Conservation (phyloP, 768 basidiomycete species). For the Botryobasidium botryosum region DNA sequence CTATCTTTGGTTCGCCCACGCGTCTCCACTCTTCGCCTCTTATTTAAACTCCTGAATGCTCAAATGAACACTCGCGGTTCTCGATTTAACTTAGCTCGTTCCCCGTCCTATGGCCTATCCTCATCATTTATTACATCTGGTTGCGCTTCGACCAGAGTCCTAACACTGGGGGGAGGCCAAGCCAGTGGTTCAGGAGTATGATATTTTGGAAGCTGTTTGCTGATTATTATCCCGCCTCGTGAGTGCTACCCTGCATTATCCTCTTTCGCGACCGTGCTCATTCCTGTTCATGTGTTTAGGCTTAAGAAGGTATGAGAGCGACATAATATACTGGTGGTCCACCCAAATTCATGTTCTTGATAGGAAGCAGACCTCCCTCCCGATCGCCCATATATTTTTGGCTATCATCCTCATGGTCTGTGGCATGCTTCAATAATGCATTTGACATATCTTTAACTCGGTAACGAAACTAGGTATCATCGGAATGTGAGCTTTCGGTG, state of each 20-base stretch:
- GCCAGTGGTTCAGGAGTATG: constrained; percentile 52
- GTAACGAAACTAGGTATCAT: constrained; percentile 68
- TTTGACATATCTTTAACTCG: constrained; percentile 7
- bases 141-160: constrained; percentile 57
- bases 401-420: constrained; percentile 93
- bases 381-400: constrained; percentile 89
- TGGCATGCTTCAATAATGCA: constrained; percentile 1
- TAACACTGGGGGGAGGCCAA: constrained; percentile 51
- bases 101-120: constrained; percentile 74
- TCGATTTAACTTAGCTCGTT: constrained; percentile 41
- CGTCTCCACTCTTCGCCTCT: neutral
- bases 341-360: constrained; percentile 13
- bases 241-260: too few relatives aligned
- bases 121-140: constrained; percentile 69
- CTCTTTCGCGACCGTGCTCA: constrained; percentile 1
- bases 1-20: constrained; percentile 51
- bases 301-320: constrained; percentile 28
- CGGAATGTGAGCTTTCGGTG: constrained; percentile 55
- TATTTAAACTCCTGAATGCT: neutral
- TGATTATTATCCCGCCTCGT: constrained; percentile 82
- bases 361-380: constrained; percentile 84
- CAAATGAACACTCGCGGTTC: neutral
- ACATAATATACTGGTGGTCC: constrained; percentile 2
- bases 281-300: neutral
- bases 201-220: constrained; percentile 82